Conservation (phyloP, 1,139 yeast species). For the Geotrichum reessii region DNA sequence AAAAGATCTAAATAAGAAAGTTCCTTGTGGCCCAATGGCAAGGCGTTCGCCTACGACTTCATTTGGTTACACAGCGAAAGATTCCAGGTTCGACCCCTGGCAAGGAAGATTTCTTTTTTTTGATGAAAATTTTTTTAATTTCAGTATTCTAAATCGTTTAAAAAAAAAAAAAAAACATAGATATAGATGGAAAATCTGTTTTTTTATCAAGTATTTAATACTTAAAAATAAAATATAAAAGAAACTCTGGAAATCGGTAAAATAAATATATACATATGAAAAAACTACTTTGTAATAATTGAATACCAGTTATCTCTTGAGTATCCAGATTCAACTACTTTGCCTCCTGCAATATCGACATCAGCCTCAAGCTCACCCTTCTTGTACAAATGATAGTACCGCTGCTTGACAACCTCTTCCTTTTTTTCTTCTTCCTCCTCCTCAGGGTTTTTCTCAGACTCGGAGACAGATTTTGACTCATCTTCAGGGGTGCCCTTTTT, state of each 20-base stretch:
- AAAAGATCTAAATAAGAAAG: not conserved
- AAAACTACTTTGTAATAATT: slow-evolving; percentile 34
- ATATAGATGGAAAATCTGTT: too few relatives aligned
- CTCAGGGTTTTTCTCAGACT: slow-evolving; percentile 22
- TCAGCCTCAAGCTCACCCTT: slow-evolving; percentile 76
- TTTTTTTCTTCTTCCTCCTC: slow-evolving; percentile 28
- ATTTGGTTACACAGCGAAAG: slow-evolving; percentile 28
- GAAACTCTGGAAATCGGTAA: not conserved
- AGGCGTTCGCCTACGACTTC: slow-evolving; percentile 31
- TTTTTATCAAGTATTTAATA: too few relatives aligned
- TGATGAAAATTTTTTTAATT: not conserved
- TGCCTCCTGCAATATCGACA: slow-evolving; percentile 61
- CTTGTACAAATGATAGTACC: slow-evolving; percentile 82
- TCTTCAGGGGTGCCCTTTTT: slow-evolving; percentile 18
- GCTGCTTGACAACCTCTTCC: slow-evolving; percentile 48
- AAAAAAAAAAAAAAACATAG: too few relatives aligned
- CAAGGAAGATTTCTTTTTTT: slow-evolving; percentile 31
- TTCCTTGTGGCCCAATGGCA: slow-evolving; percentile 33
- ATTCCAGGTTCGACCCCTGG: slow-evolving; percentile 39
- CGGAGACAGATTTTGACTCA: slow-evolving; percentile 16
- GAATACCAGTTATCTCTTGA: slow-evolving; percentile 97
- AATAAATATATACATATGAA: not conserved
- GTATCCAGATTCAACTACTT: slow-evolving; percentile 66
- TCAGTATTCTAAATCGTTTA: not conserved
- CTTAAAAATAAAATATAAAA: not conserved